Conservation (phyloP, 352 stramenopile species). For the Pythium chondricola region DNA sequence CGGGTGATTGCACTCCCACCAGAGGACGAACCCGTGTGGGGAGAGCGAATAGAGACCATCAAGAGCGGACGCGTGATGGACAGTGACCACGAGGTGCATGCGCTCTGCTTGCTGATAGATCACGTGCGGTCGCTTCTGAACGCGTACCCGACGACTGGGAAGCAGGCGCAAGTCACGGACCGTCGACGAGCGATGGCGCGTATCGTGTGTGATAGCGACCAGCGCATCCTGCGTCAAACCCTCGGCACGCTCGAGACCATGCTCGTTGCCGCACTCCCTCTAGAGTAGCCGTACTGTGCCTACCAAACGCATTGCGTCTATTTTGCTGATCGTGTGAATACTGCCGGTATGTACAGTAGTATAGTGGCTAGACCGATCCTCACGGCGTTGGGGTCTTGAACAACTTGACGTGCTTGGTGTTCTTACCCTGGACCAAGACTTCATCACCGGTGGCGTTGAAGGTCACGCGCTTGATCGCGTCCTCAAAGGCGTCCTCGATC, state of each 20-base stretch:
- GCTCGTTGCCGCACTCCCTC: conserved; percentile 12
- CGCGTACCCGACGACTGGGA: conserved; percentile 25
- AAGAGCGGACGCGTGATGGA: conserved; percentile 53
- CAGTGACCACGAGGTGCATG: conserved; percentile 41
- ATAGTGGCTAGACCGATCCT: conserved; percentile 7
- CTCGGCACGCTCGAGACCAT: conserved; percentile 53
- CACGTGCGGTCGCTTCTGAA: conserved; percentile 55
- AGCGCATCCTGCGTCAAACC: conserved; percentile 54
- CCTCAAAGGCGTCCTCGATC: conserved; percentile 57
- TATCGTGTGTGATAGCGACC: conserved; percentile 49
- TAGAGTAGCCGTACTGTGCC: conserved; percentile 1
- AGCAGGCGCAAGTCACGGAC: conserved; percentile 1
- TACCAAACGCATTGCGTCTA: conserved; percentile 14
- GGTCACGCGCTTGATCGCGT: conserved; percentile 50
- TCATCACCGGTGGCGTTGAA: conserved; percentile 57
- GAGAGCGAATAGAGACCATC: too few species aligned
- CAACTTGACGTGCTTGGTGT: conserved; percentile 61
- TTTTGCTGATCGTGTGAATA: too few species aligned
- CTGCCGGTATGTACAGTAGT: conserved; percentile 5
- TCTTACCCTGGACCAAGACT: conserved; percentile 61
- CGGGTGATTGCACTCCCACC: conserved; percentile 63
- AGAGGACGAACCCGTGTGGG: conserved; percentile 26
- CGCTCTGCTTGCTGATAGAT: conserved; percentile 51
- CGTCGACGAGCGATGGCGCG: conserved; percentile 60
- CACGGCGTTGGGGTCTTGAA: conserved; percentile 46